Base-by-base conservation (phyloP, 441 rosid species). In the Mallotus japonicus region DNA sequence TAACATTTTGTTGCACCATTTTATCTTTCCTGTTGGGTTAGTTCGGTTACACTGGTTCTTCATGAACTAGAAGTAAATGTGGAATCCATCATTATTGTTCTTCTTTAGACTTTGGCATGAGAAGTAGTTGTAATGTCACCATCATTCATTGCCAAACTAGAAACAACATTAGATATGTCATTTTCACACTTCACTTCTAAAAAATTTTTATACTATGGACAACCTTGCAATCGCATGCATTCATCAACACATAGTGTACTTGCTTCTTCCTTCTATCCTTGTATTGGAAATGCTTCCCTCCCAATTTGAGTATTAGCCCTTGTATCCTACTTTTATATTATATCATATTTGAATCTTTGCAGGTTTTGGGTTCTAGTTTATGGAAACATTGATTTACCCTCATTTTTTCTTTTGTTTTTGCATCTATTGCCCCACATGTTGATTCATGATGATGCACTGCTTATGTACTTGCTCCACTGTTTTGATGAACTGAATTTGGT, bases 41-140 rank as follows among this genome's bases (percentile, higher is more conserved):
- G 80, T 81, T 76, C 61, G 69, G 67, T 72, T 67, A 22, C 70
- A 67, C 67, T 70, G 81, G 75, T 79, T 79, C 61, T 49, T 70
- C 42, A 67, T 75, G 72, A 78, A 61, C 74, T 69, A 57, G 70
- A 70, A 78, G 83, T 81, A 74, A 80, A 79, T 77, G 77, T 57
- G 70, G 62, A 61, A 73, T 75, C 67, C 67, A 81, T 85, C 72
- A 79, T 83, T 76, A 73, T 69, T 47, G 73, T 74, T 74, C 60
- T 71, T 66, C 80, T 79, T 83, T 73, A 80, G 79, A 75, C 81
- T 78, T 78, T 70, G 19, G 76, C 71, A 69, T 62, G 83, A 63
- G 61, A 73, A 76, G 83, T 84, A 24, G 90, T 78, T 86, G 84
- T 69, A 47, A 72, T 74, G 90, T 86, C 88, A n/a, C 82, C 67